Base-by-base conservation (phyloP, 129 eudicot species). In the Flaveria bidentis region DNA sequence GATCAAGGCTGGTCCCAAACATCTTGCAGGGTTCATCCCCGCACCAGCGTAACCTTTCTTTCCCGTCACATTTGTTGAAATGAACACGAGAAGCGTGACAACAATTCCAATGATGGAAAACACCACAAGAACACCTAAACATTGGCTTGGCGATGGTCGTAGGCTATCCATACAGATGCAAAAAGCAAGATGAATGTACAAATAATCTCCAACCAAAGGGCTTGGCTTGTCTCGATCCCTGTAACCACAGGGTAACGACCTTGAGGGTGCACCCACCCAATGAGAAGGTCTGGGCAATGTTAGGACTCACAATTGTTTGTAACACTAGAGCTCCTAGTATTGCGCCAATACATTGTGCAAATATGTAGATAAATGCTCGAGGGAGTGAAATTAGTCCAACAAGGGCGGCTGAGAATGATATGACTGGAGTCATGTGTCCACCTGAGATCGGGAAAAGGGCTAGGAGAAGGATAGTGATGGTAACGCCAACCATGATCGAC, bases 21-120 rank as follows among this genome's bases (percentile, higher is more conserved):
- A 92, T 81, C 96, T 86, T 1, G 97, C 92, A 6, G 96, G 92
- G 58, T 92, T 92, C 80, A 92, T 80, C 50, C 90, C 96, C 1
- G 89, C 97, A 39, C 96, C 96, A 1, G 87, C 82, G 28, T 92
- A 92, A 1, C 97, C 97, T 73, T 84, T 87, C 51, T 78, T 81
- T 2, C 78, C 76, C 0, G 92, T 89, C 28, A 92, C 79, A 2
- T 83, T 83, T 9, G 91, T 84, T 0, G 96, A 89, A 0, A 92
- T 56, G 58, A 81, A 92, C 73, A 89, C 90, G 0, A 87, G 81
- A 15, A 92, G 83, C 16, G 89, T 96, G 45, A 89, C 7, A 5
- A 92, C 82, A 20, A 74, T 33, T n/a, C 97, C 97, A 3, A 87
- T 74, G 13, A 92, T 80, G 0, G 77, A 46, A 42, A 84, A 80